These are phyloP conservation scores for Borovskyia barvae DNA, from an alignment of 208 protist genomes.

Conservation along the genomic window DNA sequence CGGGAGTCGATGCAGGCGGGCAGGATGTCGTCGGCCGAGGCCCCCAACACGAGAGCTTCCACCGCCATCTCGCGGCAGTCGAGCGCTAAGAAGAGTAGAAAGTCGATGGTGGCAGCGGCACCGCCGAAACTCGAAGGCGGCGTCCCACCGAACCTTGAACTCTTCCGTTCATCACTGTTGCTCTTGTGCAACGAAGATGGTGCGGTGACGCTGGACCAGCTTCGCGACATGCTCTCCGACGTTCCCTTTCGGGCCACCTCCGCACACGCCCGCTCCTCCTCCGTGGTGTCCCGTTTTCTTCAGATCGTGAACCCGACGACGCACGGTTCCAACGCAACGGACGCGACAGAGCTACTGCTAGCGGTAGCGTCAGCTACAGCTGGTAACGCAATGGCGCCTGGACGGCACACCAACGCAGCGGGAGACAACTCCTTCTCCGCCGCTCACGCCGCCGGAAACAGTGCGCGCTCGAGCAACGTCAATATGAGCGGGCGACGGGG, in stretches of 20 bases:
- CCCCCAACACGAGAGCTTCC: neutral
- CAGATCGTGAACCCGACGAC: constrained; percentile 15
- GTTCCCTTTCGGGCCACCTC: constrained; percentile 59
- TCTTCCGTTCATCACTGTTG: constrained; percentile 43
- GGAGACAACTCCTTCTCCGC: constrained; percentile 7
- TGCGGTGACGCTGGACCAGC: constrained; percentile 34
- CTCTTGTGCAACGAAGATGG: constrained; percentile 39
- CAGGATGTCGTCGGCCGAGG: neutral
- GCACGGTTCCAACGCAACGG: constrained; percentile 5
- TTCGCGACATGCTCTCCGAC: constrained; percentile 25
- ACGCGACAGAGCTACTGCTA: constrained; percentile 19
- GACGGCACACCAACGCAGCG: neutral
- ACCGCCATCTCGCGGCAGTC: constrained; percentile 1
- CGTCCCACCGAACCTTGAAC: constrained; percentile 36
- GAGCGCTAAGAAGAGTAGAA: constrained; percentile 21
- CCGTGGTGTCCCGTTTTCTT: constrained; percentile 26
- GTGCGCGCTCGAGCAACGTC: neutral
- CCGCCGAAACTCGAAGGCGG: constrained; percentile 27
- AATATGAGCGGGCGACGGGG: no score
- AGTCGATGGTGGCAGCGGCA: constrained; percentile 5
- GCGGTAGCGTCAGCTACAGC: constrained; percentile 8
- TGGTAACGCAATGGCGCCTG: neutral
- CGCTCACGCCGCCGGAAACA: neutral
- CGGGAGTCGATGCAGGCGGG: constrained; percentile 18
- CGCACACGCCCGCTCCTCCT: constrained; percentile 16